These are phyloP conservation scores for Irpex lacteus DNA, from an alignment of 1,284 basidiomycete species.

Conservation along the genomic window DNA sequence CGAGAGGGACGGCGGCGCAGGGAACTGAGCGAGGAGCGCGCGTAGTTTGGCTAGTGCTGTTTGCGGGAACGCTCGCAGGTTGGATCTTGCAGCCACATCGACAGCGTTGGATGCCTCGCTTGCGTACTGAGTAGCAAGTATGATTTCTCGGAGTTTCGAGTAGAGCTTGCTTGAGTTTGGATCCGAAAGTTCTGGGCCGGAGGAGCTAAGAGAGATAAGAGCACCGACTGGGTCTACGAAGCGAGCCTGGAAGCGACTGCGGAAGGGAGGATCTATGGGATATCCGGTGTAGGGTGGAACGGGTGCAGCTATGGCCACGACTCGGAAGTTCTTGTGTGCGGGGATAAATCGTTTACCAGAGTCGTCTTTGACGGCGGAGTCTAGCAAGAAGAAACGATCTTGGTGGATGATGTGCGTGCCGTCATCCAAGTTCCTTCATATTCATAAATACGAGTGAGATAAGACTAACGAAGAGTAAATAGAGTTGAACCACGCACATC, in stretches of 20 bases:
- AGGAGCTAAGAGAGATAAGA: slow-evolving; percentile 40
- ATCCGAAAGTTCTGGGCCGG: slow-evolving; percentile 6
- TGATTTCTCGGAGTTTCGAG: slow-evolving; percentile 48
- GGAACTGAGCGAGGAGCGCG: slow-evolving; percentile 44
- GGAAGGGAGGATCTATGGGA: slow-evolving; percentile 65
- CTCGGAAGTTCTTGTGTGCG: slow-evolving; percentile 61
- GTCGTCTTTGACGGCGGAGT: slow-evolving; percentile 23
- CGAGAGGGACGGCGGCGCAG: slow-evolving; percentile 38
- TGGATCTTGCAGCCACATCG: slow-evolving; percentile 48
- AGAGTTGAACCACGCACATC: slow-evolving; percentile 39
- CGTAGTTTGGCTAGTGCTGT: slow-evolving; percentile 53
- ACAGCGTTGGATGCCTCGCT: slow-evolving; percentile 52
- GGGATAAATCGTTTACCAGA: slow-evolving; percentile 48
- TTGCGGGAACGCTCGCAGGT: slow-evolving; percentile 60
- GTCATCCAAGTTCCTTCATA: slow-evolving; percentile 64
- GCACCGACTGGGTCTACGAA: slow-evolving; percentile 61
- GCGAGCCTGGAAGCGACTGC: slow-evolving; percentile 65
- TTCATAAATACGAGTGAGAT: no score
- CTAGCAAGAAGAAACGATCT: slow-evolving; percentile 50
- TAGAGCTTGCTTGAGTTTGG: slow-evolving; percentile 26
- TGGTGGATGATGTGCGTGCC: slow-evolving; percentile 72
- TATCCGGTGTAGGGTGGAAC: slow-evolving; percentile 66
- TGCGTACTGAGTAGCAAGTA: slow-evolving; percentile 59
- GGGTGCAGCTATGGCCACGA: slow-evolving; percentile 63
- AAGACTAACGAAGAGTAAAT: no score